Evolutionary conservation across 1,139 yeast genomes (phyloP).

Genomic region (Blastobotrys illinoisensis): DNA sequence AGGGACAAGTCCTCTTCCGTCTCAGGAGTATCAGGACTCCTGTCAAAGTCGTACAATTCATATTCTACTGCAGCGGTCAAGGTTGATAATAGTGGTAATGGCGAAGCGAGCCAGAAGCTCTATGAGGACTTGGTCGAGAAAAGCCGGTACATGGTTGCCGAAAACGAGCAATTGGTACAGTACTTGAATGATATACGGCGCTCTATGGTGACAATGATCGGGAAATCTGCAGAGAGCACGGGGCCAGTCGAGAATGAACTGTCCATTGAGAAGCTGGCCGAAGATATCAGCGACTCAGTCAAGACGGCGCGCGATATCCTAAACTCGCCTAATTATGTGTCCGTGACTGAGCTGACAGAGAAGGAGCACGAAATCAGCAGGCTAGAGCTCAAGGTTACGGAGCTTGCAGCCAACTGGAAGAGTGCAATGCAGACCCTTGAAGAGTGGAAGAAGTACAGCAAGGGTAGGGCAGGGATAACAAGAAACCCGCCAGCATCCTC

Average conservation of each 20-base stretch:
- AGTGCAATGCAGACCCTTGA: conserved; percentile 29
- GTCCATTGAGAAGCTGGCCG: conserved; percentile 8
- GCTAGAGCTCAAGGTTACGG: conserved; percentile 22
- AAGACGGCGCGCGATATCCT: conserved; percentile 17
- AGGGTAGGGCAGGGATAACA: neutral
- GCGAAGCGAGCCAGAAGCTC: neutral
- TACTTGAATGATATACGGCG: conserved; percentile 14
- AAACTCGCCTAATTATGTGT: conserved; percentile 24
- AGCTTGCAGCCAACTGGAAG: conserved; percentile 27
- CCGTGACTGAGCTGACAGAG: conserved; percentile 20
- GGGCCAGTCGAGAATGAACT: neutral
- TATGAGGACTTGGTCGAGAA: conserved; percentile 10
- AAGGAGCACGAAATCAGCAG: conserved; percentile 20
- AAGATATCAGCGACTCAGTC: conserved; percentile 17
- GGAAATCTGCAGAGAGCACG: conserved; percentile 6
- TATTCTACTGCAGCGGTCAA: conserved; percentile 12
- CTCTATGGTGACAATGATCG: conserved; percentile 4
- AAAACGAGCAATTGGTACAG: conserved; percentile 20
- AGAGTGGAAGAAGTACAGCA: conserved; percentile 26
- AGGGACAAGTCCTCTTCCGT: conserved; percentile 14
- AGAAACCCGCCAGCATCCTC: neutral
- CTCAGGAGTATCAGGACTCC: conserved; percentile 23
- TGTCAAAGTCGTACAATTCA: conserved; percentile 19
- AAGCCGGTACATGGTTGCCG: conserved; percentile 17
- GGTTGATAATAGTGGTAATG: neutral